Percentiles rank a stretch among this genome's conserved stretches.
These are phyloP conservation scores for Psilocybe mexicana DNA, from an alignment of 1,284 basidiomycete species.

Conservation along the genomic window DNA sequence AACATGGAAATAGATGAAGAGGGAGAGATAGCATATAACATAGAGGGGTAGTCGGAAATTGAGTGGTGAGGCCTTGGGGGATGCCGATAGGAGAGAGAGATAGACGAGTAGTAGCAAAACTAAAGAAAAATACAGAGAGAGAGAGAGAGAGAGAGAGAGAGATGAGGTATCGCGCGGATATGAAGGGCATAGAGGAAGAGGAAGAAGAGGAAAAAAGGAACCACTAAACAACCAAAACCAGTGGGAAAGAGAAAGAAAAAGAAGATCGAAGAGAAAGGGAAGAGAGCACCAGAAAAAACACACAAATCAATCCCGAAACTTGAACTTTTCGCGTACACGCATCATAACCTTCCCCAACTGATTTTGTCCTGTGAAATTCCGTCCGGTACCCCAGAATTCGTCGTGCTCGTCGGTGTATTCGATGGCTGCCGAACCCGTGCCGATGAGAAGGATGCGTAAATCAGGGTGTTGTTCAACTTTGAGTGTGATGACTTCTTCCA, in stretches of 20 bases:
- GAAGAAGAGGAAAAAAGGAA: not conserved
- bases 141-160: not conserved
- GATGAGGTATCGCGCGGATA: not conserved
- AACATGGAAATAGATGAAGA: too few species aligned
- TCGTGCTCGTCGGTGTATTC: constrained; percentile 39
- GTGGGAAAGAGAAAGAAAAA: not conserved
- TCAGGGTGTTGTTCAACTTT: constrained; percentile 45
- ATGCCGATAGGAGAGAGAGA: not conserved
- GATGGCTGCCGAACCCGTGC: constrained; percentile 29
- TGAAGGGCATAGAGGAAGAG: not conserved
- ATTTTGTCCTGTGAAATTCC: constrained; percentile 39
- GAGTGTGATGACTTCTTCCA: constrained; percentile 39
- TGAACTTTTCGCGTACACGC: constrained; percentile 21
- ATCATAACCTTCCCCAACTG: constrained; percentile 44
- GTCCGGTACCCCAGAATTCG: constrained; percentile 45
- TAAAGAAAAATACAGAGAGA: not conserved
- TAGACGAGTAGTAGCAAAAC: not conserved
- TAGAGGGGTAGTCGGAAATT: too few species aligned
- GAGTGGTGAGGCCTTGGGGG: too few species aligned
- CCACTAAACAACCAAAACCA: not conserved
- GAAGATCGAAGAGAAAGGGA: not conserved
- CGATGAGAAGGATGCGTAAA: constrained; percentile 36
- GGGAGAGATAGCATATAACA: too few species aligned
- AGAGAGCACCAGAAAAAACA: not conserved
- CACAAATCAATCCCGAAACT: not conserved